Evolutionary conservation across 371 early-diverging fungal species (phyloP), one percentile per base, ranked within the genome.

Genomic region (Mortierella sp.): DNA sequence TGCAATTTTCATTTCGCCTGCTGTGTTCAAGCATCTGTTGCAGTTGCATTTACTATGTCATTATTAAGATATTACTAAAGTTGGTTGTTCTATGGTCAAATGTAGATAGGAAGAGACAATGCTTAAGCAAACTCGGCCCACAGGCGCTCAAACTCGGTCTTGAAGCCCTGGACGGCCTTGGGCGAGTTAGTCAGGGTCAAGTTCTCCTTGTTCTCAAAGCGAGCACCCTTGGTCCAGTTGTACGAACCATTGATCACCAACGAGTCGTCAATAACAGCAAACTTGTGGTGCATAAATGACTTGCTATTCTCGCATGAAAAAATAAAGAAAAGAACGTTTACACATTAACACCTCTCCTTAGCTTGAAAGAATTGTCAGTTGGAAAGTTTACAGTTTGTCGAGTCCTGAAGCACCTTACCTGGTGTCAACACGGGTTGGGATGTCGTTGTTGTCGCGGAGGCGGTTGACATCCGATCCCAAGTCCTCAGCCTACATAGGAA

Each of bases 181-280:
- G 90, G 90, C 48, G 91, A 86, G 81, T 93, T 92, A 19, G 92
- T 92, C 38, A 93, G 85, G 1, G 90, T 85, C 54, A 93, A 85
- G 63, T 93, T 91, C 79, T 93, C 93, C 71, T 89, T 88, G 81
- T 93, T 93, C 75, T 91, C 89, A 74, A 89, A 91, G 16, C 93
- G 90, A 10, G 93, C 93, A 19, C 93, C 91, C 63, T 92, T 93
- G 70, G 92, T 91, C 93, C 93, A 93, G 82, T 93, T 93, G 84
- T 91, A 93, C 65, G 92, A 92, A 14, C 93, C 93, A 63, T 88
- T 91, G 72, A 91, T 86, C 34, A 93, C 80, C 34, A 82, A 38
- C 14, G 72, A 19, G 60, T 89, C 78, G 73, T 91, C 91, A 52
- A 91, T 76, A 60, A 91, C 82, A 10, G 91, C 93, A 82, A 93